Base-by-base conservation (phyloP, 129 eudicot species). In the Scalesia atractyloides region DNA sequence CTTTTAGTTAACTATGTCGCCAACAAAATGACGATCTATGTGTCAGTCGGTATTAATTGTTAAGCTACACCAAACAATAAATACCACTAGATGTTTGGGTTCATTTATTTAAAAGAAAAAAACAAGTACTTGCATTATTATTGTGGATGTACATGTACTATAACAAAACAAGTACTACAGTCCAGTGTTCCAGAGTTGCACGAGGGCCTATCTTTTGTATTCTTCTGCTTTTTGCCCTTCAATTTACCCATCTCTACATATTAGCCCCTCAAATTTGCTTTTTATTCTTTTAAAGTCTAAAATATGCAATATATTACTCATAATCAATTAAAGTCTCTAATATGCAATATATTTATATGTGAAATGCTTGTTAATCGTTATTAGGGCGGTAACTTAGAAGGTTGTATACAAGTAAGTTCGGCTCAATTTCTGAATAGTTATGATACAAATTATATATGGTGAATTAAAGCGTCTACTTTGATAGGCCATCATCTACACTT, bases 151-250 rank as follows among this genome's bases (percentile, higher is more conserved):
- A 81, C 46, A 41, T 58, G 74, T 73, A 80, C 69, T 56, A 33
- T 12, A 22, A 58, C 57, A 62, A 56, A 58, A 73, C 74, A 83
- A 49, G 70, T 70, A 62, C 68, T 49, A 82, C 79, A 74, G 64
- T 69, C 80, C 83, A 58, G 37, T 79, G 73, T 71, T 77, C 74
- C 89, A 84, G 90, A 84, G 86, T 71, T 86, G 93, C 93, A 86
- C 96, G 93, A 88, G 96, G 90, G 96, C 88, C 95, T 84, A 75
- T 89, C 66, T 84, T 88, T 88, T 91, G 96, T 88, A 65, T 51
- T 56, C 52, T 86, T 88, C 36, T 88, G 83, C 83, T 43, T 72
- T 63, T 70, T 46, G 58, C 47, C 16, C 69, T 63, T 70, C 8
- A 44, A 62, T 53, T 49, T 57, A 62, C 37, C 2, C 16, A 39